A percentile compares a stretch with the other conserved stretches of the same genome.
Conservation (phyloP, 768 basidiomycete species). For the Naematelia encephala region DNA sequence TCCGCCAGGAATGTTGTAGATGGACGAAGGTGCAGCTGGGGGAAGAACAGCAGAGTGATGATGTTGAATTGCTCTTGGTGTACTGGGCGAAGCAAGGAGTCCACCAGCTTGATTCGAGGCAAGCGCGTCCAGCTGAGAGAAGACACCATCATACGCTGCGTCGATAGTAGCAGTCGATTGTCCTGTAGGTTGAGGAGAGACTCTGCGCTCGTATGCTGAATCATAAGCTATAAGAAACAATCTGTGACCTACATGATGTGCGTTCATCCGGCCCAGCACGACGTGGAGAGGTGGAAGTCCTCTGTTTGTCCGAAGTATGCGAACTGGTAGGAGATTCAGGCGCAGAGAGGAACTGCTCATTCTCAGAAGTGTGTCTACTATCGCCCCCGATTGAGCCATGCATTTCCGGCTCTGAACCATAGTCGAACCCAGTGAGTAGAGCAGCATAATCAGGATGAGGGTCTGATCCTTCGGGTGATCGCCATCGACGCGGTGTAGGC, state of each 20-base stretch:
- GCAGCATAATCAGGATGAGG: conserved; percentile 1
- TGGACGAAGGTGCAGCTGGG: neutral
- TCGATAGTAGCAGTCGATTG: conserved; percentile 37
- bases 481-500: conserved; percentile 7
- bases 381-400: neutral
- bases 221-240: neutral
- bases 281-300: conserved; percentile 39
- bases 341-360: conserved; percentile 1
- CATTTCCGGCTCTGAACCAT: neutral
- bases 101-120: conserved; percentile 10
- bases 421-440: neutral
- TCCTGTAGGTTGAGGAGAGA: conserved; percentile 32
- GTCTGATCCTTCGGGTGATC: neutral
- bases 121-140: conserved; percentile 35
- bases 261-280: neutral
- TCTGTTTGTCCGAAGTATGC: conserved; percentile 27
- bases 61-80: conserved; percentile 8
- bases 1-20: neutral
- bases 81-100: conserved; percentile 6
- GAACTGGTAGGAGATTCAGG: conserved; percentile 1
- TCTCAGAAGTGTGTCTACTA: neutral
- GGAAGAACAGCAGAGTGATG: neutral
- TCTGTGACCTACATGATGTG: neutral
- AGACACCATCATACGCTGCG: conserved; percentile 41
- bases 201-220: conserved; percentile 1